Evolutionary conservation across 2,329 filamentous ascomycete species (phyloP).

Genomic region (Cytospora leucostoma): DNA sequence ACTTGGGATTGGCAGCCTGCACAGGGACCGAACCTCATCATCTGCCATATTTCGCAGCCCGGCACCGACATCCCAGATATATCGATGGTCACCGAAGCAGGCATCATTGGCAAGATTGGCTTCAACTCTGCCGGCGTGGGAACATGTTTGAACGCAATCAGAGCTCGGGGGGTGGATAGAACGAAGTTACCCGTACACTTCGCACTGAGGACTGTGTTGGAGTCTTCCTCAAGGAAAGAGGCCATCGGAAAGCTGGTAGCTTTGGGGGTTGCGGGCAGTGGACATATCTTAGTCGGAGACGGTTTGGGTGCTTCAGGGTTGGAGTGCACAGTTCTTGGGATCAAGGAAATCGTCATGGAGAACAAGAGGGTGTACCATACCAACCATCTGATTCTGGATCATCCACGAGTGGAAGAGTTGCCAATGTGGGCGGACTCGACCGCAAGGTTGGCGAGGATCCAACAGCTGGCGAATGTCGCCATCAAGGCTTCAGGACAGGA

Average conservation of each 20-base stretch:
- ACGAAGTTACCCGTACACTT: slow-evolving; percentile 61
- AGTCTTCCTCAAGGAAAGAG: slow-evolving; percentile 43
- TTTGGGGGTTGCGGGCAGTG: slow-evolving; percentile 20
- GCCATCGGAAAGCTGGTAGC: not conserved
- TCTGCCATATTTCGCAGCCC: slow-evolving; percentile 32
- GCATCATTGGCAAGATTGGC: slow-evolving; percentile 67
- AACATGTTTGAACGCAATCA: slow-evolving; percentile 63
- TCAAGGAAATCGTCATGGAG: slow-evolving; percentile 11
- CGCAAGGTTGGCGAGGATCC: slow-evolving; percentile 11
- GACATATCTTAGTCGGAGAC: slow-evolving; percentile 27
- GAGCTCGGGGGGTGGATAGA: slow-evolving; percentile 54
- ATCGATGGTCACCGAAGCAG: slow-evolving; percentile 50
- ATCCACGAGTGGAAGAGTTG: slow-evolving; percentile 18
- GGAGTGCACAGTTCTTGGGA: slow-evolving; percentile 22
- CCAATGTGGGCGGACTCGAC: slow-evolving; percentile 17
- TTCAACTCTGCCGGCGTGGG: slow-evolving; percentile 61
- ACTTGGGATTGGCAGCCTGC: slow-evolving; percentile 28
- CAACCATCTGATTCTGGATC: slow-evolving; percentile 22
- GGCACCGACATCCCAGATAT: slow-evolving; percentile 29
- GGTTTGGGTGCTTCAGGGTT: slow-evolving; percentile 8
- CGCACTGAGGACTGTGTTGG: slow-evolving; percentile 56
- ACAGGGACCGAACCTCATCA: slow-evolving; percentile 24
- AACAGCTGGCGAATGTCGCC: not conserved
- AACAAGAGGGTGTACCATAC: slow-evolving; percentile 16
- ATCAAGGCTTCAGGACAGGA: not conserved